These are phyloP conservation scores for Heterobasidion annosum DNA, from an alignment of 1,284 basidiomycete species.

Conservation along the genomic window DNA sequence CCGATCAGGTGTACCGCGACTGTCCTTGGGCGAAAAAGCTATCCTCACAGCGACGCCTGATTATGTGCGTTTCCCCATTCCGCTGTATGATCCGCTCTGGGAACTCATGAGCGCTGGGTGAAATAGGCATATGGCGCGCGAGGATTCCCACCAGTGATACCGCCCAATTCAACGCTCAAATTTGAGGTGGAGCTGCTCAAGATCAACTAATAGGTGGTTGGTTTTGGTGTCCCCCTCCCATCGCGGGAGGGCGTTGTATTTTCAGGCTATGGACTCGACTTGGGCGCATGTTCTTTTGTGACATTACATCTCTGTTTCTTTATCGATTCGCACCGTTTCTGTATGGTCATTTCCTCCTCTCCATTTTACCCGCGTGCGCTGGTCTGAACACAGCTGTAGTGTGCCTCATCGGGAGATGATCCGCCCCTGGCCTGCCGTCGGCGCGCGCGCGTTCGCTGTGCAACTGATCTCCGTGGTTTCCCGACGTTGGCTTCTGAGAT, in stretches of 20 bases:
- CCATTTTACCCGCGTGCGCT: neutral
- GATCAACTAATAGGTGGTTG: constrained; percentile 38
- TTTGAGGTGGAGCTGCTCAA: constrained; percentile 78
- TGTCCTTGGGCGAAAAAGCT: constrained; percentile 77
- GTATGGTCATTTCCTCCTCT: constrained; percentile 5
- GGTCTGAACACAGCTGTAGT: neutral
- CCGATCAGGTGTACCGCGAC: constrained; percentile 56
- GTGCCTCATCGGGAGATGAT: neutral
- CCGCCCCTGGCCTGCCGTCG: no score
- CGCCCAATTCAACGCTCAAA: constrained; percentile 63
- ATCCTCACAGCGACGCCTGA: constrained; percentile 57
- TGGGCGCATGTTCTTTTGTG: constrained; percentile 6
- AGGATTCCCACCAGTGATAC: constrained; percentile 79
- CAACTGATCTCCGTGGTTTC: no score
- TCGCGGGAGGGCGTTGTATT: neutral
- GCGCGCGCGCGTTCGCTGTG: no score
- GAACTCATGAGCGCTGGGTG: no score
- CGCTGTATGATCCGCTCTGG: neutral
- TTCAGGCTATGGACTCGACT: constrained; percentile 8
- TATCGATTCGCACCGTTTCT: constrained; percentile 6
- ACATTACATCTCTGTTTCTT: constrained; percentile 2
- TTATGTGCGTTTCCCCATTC: constrained; percentile 39
- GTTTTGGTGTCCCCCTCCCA: neutral
- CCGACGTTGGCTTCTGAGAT: no score
- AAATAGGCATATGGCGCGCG: constrained; percentile 57